Evolutionary conservation across 805 yeast species (phyloP).

Genomic region (Sugiyamaella floridensis): DNA sequence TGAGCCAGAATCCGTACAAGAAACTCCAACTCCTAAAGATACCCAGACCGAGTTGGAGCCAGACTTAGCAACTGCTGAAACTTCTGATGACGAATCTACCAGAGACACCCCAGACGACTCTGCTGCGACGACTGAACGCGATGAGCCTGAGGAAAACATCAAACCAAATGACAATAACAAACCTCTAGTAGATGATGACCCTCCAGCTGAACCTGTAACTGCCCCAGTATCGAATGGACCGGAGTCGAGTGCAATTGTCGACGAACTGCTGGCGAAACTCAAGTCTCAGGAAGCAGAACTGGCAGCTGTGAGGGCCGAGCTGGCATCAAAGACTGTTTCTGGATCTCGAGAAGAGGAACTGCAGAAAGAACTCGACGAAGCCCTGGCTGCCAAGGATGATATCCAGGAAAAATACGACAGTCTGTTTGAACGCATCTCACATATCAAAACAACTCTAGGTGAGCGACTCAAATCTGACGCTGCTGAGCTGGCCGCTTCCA

Average conservation of each 20-base stretch:
- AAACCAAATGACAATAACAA: neutral
- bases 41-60: neutral
- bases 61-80: neutral
- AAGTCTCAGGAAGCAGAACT: neutral
- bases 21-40: neutral
- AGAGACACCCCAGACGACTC: neutral
- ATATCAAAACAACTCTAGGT: conserved; percentile 34
- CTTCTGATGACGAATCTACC: neutral
- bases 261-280: neutral
- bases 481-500: conserved; percentile 28
- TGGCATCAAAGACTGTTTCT: neutral
- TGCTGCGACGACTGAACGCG: neutral
- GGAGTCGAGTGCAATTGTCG: neutral
- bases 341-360: conserved; percentile 44
- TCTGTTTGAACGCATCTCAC: conserved; percentile 32
- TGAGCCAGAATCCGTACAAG: neutral
- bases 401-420: conserved; percentile 37
- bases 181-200: neutral
- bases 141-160: neutral
- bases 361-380: conserved; percentile 50
- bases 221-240: neutral
- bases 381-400: conserved; percentile 36
- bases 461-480: conserved; percentile 40
- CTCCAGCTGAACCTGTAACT: neutral
- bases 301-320: neutral